A percentile compares a stretch with the other conserved stretches of the same genome.
These are phyloP conservation scores for Curvularia spicifera DNA, from an alignment of 2,329 filamentous ascomycete species.

Conservation along the genomic window DNA sequence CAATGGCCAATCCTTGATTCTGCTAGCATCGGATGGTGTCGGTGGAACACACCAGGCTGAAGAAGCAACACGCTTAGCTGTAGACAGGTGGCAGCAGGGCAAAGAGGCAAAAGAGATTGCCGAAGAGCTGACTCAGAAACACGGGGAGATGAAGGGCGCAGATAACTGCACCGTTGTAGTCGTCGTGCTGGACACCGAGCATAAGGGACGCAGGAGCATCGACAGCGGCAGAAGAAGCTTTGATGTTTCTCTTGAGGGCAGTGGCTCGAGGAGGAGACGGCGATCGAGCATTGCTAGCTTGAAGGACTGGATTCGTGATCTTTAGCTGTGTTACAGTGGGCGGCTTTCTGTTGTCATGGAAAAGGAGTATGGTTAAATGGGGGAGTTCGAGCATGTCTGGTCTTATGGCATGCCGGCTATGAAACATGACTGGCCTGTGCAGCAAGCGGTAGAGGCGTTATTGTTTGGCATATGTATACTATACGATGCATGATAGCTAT, in stretches of 20 bases:
- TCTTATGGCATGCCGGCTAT: background rate
- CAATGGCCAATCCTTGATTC: slow-evolving; percentile 26
- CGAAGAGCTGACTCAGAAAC: slow-evolving; percentile 22
- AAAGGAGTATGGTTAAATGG: background rate
- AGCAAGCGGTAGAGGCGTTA: background rate
- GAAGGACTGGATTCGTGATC: slow-evolving; percentile 23
- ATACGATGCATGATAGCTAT: background rate
- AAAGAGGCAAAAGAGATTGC: slow-evolving; percentile 27
- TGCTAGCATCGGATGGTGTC: slow-evolving; percentile 34
- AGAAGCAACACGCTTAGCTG: slow-evolving; percentile 25
- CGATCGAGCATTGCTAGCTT: slow-evolving; percentile 21
- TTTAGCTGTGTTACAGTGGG: background rate
- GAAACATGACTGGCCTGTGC: background rate
- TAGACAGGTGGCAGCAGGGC: slow-evolving; percentile 24
- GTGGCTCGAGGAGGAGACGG: slow-evolving; percentile 10
- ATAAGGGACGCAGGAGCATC: slow-evolving; percentile 18
- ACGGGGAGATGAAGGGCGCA: slow-evolving; percentile 22
- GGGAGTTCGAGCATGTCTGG: background rate
- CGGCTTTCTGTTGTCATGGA: too few species aligned
- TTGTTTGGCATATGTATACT: background rate
- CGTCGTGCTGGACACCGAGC: slow-evolving; percentile 25
- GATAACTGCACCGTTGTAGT: slow-evolving; percentile 35
- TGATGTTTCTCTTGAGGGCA: slow-evolving; percentile 12
- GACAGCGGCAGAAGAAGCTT: slow-evolving; percentile 18
- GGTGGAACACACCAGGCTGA: slow-evolving; percentile 28